Conservation (phyloP, 768 basidiomycete genomes). For the Lactarius indigo region DNA sequence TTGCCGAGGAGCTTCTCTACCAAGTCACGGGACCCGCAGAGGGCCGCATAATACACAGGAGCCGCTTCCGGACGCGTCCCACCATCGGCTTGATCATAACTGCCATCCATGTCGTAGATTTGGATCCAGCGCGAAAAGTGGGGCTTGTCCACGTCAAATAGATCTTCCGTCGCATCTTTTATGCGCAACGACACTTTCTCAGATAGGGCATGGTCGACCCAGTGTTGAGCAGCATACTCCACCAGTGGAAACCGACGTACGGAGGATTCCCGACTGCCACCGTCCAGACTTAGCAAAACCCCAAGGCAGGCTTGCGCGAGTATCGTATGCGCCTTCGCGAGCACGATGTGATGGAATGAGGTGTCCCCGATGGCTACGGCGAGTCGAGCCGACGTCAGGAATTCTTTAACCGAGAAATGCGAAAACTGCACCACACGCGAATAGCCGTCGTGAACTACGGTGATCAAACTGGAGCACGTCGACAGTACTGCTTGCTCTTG, state of each 20-base stretch:
- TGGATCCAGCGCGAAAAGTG: neutral
- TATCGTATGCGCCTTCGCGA: neutral
- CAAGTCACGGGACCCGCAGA: neutral
- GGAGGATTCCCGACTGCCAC: too few species aligned
- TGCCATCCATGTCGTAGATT: neutral
- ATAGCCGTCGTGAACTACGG: neutral
- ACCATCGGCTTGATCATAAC: neutral
- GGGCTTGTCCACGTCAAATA: neutral
- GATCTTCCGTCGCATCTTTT: neutral
- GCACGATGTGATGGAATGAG: neutral
- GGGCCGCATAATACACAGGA: neutral
- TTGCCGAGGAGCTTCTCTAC: neutral
- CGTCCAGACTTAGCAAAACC: neutral
- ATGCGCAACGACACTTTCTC: neutral
- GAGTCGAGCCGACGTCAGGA: neutral
- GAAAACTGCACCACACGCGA: neutral
- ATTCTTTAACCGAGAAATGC: neutral
- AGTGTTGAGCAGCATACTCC: neutral
- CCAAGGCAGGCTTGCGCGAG: neutral
- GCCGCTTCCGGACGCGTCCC: neutral
- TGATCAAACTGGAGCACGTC: neutral
- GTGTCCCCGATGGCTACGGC: neutral
- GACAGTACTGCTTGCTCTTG: neutral
- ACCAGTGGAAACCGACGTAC: neutral
- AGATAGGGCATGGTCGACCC: neutral